phyloP scores from a whole-genome alignment of 2,329 filamentous ascomycete genomes.

The Lachnellula hyalina region DNA sequence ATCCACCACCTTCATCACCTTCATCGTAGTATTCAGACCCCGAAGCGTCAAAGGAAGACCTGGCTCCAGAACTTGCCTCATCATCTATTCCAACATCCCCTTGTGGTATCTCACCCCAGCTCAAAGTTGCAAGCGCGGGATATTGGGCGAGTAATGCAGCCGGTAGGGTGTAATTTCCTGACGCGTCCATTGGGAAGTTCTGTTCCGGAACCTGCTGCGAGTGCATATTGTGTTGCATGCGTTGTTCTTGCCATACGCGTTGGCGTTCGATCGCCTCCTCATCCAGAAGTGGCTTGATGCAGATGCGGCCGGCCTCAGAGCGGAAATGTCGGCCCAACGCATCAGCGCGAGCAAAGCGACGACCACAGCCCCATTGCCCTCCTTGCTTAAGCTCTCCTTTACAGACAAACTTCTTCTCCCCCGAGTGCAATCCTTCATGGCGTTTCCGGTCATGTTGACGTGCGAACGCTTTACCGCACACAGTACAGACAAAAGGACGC shows the following conservation, averaged over 20 bases:
- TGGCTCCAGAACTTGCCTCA: slow-evolving; percentile 65
- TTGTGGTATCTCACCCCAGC: slow-evolving; percentile 75
- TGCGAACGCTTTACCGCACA: slow-evolving; percentile 95
- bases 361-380: slow-evolving; percentile 85
- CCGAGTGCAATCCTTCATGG: slow-evolving; percentile 91
- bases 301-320: slow-evolving; percentile 90
- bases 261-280: slow-evolving; percentile 86
- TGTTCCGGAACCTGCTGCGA: slow-evolving; percentile 52
- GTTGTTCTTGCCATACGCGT: slow-evolving; percentile 67
- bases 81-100: slow-evolving; percentile 59
- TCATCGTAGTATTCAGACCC: slow-evolving; percentile 65
- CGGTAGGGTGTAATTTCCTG: slow-evolving; percentile 65
- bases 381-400: slow-evolving; percentile 81
- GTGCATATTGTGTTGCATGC: slow-evolving; percentile 60
- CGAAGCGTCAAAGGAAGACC: slow-evolving; percentile 70
- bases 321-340: slow-evolving; percentile 91
- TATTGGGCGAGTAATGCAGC: slow-evolving; percentile 87
- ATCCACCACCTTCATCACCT: slow-evolving; percentile 64
- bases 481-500: slow-evolving; percentile 92
- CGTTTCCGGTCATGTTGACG: slow-evolving; percentile 96
- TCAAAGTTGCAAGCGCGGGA: slow-evolving; percentile 83
- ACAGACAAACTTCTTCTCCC: slow-evolving; percentile 98
- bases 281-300: slow-evolving; percentile 94
- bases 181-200: slow-evolving; percentile 50
- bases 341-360: slow-evolving; percentile 91